These are phyloP conservation scores for Verticillium alfalfae DNA, from an alignment of 2,329 filamentous ascomycete species.

Conservation along the genomic window DNA sequence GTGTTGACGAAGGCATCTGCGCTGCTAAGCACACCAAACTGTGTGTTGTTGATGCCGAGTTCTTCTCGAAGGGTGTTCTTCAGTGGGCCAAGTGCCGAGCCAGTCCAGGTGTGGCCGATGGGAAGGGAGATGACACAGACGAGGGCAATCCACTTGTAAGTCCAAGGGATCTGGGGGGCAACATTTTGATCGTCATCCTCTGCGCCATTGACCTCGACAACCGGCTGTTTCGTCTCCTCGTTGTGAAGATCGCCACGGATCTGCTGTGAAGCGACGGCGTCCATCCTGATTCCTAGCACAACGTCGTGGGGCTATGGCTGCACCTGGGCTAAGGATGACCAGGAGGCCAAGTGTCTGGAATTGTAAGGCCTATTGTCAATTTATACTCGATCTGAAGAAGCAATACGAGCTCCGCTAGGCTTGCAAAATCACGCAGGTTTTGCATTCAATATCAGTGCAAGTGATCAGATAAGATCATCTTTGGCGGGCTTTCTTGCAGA, in stretches of 20 bases:
- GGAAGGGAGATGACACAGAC: slow-evolving; percentile 14
- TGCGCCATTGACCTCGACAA: background rate
- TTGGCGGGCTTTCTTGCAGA: background rate
- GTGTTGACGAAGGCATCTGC: slow-evolving; percentile 18
- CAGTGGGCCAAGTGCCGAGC: slow-evolving; percentile 13
- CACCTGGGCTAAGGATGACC: background rate
- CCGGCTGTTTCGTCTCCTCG: background rate
- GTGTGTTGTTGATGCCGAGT: slow-evolving; percentile 15
- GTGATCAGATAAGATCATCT: background rate
- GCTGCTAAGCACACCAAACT: slow-evolving; percentile 17
- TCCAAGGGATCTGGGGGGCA: slow-evolving; percentile 7
- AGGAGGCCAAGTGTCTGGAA: background rate
- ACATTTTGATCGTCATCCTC: background rate
- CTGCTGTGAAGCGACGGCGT: background rate
- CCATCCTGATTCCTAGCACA: background rate
- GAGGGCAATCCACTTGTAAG: slow-evolving; percentile 17
- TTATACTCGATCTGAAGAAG: background rate
- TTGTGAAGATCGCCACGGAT: background rate
- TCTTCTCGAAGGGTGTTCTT: slow-evolving; percentile 17
- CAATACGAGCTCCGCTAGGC: too few species aligned
- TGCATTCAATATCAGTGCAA: background rate
- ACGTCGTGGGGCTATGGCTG: background rate
- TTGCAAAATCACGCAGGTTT: too few species aligned
- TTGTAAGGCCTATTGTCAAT: background rate
- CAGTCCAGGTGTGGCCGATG: slow-evolving; percentile 15